phyloP scores from a whole-genome alignment of 257 asterid genomes.

The Salvia rosmarinus region DNA sequence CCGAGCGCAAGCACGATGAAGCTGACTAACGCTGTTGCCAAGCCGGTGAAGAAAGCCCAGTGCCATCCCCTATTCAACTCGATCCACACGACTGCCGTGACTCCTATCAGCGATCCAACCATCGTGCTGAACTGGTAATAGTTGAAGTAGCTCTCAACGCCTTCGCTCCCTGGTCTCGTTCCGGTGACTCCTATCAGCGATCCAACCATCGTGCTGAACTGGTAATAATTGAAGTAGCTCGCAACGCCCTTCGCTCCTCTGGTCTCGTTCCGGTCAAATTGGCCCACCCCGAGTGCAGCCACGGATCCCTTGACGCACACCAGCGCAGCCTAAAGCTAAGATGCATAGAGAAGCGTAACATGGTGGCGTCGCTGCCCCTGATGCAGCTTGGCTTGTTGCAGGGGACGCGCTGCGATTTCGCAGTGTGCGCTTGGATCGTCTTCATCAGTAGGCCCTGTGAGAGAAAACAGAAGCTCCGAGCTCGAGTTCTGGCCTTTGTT shows the following conservation, averaged over 20 bases:
- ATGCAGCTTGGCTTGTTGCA: slow-evolving; percentile 43
- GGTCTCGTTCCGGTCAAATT: slow-evolving; percentile 49
- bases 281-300: slow-evolving; percentile 65
- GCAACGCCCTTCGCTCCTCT: slow-evolving; percentile 48
- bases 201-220: slow-evolving; percentile 53
- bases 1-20: slow-evolving; percentile 51
- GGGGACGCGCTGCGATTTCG: slow-evolving; percentile 42
- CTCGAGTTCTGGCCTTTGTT: background rate
- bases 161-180: slow-evolving; percentile 46
- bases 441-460: slow-evolving; percentile 52
- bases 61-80: slow-evolving; percentile 60
- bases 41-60: slow-evolving; percentile 59
- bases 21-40: slow-evolving; percentile 45
- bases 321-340: slow-evolving; percentile 57
- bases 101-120: slow-evolving; percentile 59
- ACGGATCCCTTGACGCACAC: slow-evolving; percentile 64
- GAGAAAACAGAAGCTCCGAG: background rate
- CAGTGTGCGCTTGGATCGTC: slow-evolving; percentile 56
- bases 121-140: slow-evolving; percentile 52
- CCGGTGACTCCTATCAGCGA: slow-evolving; percentile 68
- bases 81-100: slow-evolving; percentile 63
- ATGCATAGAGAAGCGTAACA: slow-evolving; percentile 50
- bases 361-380: slow-evolving; percentile 42
- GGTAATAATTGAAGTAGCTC: slow-evolving; percentile 57
- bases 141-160: slow-evolving; percentile 56